Evolutionary conservation across 352 stramenopile genomes (phyloP).

Genomic region (Pythium volutum): DNA sequence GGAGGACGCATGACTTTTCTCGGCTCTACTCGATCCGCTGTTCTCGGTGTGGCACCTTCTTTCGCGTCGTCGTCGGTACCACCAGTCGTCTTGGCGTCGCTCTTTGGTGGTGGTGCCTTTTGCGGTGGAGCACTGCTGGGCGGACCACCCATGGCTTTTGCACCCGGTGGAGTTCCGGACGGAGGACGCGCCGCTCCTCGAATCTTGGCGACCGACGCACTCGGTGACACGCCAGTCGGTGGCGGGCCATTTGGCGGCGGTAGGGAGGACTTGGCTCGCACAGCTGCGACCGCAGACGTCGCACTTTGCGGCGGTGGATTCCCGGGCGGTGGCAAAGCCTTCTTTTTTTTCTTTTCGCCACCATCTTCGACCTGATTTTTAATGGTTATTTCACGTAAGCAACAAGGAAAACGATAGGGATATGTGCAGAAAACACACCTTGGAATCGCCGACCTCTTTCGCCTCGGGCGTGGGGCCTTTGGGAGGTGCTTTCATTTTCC

Average conservation of each 20-base stretch:
- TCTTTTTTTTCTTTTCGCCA: slow-evolving; percentile 55
- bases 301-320: slow-evolving; percentile 62
- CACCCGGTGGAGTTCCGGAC: slow-evolving; percentile 17
- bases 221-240: slow-evolving; percentile 41
- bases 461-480: slow-evolving; percentile 23
- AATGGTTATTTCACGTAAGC: background rate
- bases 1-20: slow-evolving; percentile 23
- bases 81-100: slow-evolving; percentile 21
- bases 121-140: slow-evolving; percentile 20
- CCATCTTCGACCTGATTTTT: slow-evolving; percentile 10
- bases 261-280: slow-evolving; percentile 61
- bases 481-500: slow-evolving; percentile 19
- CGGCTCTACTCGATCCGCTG: slow-evolving; percentile 6
- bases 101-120: slow-evolving; percentile 19
- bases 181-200: slow-evolving; percentile 51
- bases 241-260: slow-evolving; percentile 62
- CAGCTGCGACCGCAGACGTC: slow-evolving; percentile 54
- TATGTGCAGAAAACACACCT: slow-evolving; percentile 4
- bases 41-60: slow-evolving; percentile 13
- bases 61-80: slow-evolving; percentile 1
- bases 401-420: background rate
- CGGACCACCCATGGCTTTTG: slow-evolving; percentile 16
- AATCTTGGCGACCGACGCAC: slow-evolving; percentile 73
- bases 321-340: slow-evolving; percentile 57
- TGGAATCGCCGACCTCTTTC: slow-evolving; percentile 18